Evolutionary conservation across 176 grass and related monocot genomes (phyloP).

Genomic region (Oryza meridionalis): DNA sequence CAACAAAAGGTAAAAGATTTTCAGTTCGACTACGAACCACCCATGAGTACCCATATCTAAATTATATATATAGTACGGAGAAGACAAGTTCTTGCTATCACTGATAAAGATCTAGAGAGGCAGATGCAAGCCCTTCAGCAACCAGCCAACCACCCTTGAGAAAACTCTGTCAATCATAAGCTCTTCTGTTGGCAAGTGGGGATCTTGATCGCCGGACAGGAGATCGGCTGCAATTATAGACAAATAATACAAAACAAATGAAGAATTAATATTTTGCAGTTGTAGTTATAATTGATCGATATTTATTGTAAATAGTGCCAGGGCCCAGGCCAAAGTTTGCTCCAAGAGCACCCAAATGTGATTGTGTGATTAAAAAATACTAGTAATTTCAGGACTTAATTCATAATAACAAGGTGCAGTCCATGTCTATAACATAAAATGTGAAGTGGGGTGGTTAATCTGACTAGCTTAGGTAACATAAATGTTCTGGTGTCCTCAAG

Average conservation of each 20-base stretch:
- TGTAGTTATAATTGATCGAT: not conserved
- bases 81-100: conserved; percentile 34
- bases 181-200: conserved; percentile 31
- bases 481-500: not conserved
- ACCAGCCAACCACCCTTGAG: not conserved
- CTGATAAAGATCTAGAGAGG: conserved; percentile 1
- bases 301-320: not conserved
- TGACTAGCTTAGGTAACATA: not conserved
- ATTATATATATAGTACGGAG: conserved; percentile 3
- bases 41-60: not conserved
- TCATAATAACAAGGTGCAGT: not conserved
- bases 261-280: not conserved
- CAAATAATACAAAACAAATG: not conserved
- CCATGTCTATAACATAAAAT: not conserved
- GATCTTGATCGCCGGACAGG: conserved; percentile 47
- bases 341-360: not conserved
- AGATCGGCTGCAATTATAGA: conserved; percentile 30
- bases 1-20: not conserved
- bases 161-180: conserved; percentile 20
- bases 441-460: not conserved
- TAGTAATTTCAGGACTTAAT: not conserved
- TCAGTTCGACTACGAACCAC: too few species aligned
- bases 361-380: not conserved
- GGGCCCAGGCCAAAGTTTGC: not conserved
- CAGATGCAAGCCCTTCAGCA: not conserved